phyloP scores from a whole-genome alignment of 2,329 filamentous ascomycete species.

The Aschersonia sp. region DNA sequence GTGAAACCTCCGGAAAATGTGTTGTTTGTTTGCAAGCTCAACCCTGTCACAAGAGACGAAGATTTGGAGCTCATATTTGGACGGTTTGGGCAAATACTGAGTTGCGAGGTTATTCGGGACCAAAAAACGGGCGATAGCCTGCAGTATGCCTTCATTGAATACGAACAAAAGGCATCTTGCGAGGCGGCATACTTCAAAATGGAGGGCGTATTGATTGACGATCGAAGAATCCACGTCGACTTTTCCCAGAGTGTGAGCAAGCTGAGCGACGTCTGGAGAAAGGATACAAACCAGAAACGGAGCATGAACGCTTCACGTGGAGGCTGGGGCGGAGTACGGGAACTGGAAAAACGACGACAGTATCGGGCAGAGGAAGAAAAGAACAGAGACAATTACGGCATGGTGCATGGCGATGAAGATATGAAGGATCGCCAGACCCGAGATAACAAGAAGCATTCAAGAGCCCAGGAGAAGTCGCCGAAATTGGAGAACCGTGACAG shows the following conservation, averaged over 20 bases:
- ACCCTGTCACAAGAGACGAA: slow-evolving; percentile 88
- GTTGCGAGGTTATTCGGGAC: slow-evolving; percentile 91
- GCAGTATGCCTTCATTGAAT: slow-evolving; percentile 97
- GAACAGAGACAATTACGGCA: slow-evolving; percentile 45
- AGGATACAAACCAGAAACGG: slow-evolving; percentile 70
- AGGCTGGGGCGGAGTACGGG: slow-evolving; percentile 82
- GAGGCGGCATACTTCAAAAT: slow-evolving; percentile 98
- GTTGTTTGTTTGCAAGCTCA: slow-evolving; percentile 95
- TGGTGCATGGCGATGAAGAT: slow-evolving; percentile 69
- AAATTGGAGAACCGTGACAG: background rate
- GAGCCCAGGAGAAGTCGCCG: slow-evolving; percentile 8
- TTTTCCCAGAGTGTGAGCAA: slow-evolving; percentile 92
- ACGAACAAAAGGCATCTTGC: slow-evolving; percentile 80
- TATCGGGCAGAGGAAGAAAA: slow-evolving; percentile 56
- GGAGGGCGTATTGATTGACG: slow-evolving; percentile 93
- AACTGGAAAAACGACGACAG: slow-evolving; percentile 79
- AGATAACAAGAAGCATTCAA: slow-evolving; percentile 15
- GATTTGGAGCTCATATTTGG: slow-evolving; percentile 94
- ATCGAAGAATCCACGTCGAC: slow-evolving; percentile 94
- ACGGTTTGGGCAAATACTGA: slow-evolving; percentile 87
- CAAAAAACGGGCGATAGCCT: slow-evolving; percentile 87
- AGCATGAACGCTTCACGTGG: slow-evolving; percentile 41
- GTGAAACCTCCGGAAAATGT: slow-evolving; percentile 96
- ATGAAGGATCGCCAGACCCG: slow-evolving; percentile 36
- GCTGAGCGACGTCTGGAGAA: slow-evolving; percentile 79